Conservation (phyloP, 352 stramenopile genomes). For the Globisporangium heterothallicum region DNA sequence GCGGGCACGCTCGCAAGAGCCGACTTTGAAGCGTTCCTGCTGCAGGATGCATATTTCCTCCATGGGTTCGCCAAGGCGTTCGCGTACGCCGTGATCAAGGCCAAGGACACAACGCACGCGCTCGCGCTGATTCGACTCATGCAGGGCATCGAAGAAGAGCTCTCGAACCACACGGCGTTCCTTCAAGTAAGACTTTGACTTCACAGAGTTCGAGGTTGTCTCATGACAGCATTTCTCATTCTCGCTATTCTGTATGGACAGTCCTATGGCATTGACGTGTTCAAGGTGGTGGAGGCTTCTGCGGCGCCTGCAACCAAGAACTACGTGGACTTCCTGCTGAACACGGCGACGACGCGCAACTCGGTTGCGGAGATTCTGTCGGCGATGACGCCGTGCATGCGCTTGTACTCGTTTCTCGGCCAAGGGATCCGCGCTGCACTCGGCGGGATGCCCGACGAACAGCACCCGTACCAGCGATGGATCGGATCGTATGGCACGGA, state of each 20-base stretch:
- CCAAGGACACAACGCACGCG: slow-evolving; percentile 20
- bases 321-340: slow-evolving; percentile 47
- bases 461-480: slow-evolving; percentile 36
- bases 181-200: slow-evolving; percentile 21
- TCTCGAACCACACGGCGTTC: slow-evolving; percentile 39
- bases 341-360: slow-evolving; percentile 24
- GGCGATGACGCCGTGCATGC: slow-evolving; percentile 49
- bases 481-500: slow-evolving; percentile 39
- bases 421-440: slow-evolving; percentile 20
- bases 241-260: slow-evolving; percentile 4
- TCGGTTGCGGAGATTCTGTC: slow-evolving; percentile 40
- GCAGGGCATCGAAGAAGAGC: slow-evolving; percentile 36
- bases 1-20: slow-evolving; percentile 21
- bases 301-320: slow-evolving; percentile 27
- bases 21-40: slow-evolving; percentile 41
- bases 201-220: background rate
- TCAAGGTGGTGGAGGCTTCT: slow-evolving; percentile 19
- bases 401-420: slow-evolving; percentile 45
- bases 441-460: background rate
- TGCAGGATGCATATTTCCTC: slow-evolving; percentile 56
- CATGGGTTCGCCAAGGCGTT: slow-evolving; percentile 48
- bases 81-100: slow-evolving; percentile 41
- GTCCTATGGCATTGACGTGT: slow-evolving; percentile 40
- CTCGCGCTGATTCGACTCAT: slow-evolving; percentile 39
- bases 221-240: too few relatives aligned